Evolutionary conservation across 2,329 filamentous ascomycete species (phyloP), one percentile per base, ranked within the genome.

Genomic region (Ophiostoma ulmi): DNA sequence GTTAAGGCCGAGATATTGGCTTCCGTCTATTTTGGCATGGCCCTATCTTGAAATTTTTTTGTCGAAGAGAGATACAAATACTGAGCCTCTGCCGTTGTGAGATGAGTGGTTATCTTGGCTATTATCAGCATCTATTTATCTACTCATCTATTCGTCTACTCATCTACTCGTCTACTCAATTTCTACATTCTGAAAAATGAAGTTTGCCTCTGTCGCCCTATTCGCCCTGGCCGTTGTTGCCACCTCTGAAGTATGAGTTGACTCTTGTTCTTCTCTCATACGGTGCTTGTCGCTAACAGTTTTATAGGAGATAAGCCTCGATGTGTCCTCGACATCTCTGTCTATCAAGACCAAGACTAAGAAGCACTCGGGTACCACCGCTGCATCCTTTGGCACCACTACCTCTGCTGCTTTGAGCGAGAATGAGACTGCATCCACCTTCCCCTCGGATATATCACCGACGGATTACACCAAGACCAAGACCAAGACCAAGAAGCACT

Each of bases 151-250:
- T 41, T 14, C 14, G 10, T 41, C 44, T 13, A 4, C 13, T n/a
- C 44, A 2, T 20, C 17, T 17, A 17, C 17, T 20, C 39, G 10
- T 44, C 14, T 17, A 44, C 44, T 52, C 44, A 31, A 36, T 44
- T n/a, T 69, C 5, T 14, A 39, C n/a, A 17, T 26, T n/a, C 66
- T 31, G 44, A 73, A 65, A 65, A 36, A 73, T 74, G 73, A 74
- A 71, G 68, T 67, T 70, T 65, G 52, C 69, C 1, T 61, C 69
- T 5, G 26, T 72, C 38, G 35, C 72, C 69, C 11, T 73, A 63
- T 36, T 73, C 48, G 69, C 71, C 11, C 72, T 74, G 14, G 73
- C 73, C 14, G 69, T 72, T n/a, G 72, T 69, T 31, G 73, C 63
- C 13, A 68, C 64, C 66, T 72, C 73, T n/a, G 70, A 73, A 67